Conservation (phyloP, 139 green algal species). For the Ulvella scutata region DNA sequence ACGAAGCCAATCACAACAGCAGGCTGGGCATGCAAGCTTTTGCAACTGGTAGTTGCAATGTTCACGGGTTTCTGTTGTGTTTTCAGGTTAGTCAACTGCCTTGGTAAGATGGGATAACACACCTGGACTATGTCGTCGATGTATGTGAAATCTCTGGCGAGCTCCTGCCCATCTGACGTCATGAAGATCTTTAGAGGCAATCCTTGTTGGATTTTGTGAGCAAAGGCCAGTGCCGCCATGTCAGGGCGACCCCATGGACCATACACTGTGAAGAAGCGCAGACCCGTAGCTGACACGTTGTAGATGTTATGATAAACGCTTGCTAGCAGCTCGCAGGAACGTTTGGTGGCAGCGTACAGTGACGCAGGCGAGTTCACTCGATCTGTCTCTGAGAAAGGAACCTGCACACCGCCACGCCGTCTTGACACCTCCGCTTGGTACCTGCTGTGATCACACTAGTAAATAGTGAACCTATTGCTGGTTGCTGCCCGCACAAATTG, state of each 20-base stretch:
- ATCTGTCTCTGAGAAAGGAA: slow-evolving; percentile 48
- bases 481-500: too few species aligned
- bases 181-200: slow-evolving; percentile 53
- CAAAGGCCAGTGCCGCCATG: slow-evolving; percentile 70
- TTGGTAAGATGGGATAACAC: neutral
- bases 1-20: too few species aligned
- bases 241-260: slow-evolving; percentile 53
- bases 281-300: slow-evolving; percentile 40
- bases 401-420: too few species aligned
- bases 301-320: slow-evolving; percentile 65
- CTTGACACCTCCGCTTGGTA: too few species aligned
- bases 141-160: slow-evolving; percentile 64
- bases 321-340: slow-evolving; percentile 42
- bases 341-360: slow-evolving; percentile 70
- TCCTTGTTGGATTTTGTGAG: slow-evolving; percentile 32
- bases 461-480: too few species aligned
- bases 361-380: slow-evolving; percentile 33
- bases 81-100: too few species aligned
- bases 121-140: slow-evolving; percentile 54
- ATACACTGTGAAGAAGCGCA: slow-evolving; percentile 83
- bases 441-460: too few species aligned
- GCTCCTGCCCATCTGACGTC: slow-evolving; percentile 15
- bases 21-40: too few species aligned
- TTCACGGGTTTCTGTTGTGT: too few species aligned
- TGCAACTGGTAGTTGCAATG: too few species aligned